Conservation (phyloP, 176 grass and related monocot genomes). For the Triticum turgidum region DNA sequence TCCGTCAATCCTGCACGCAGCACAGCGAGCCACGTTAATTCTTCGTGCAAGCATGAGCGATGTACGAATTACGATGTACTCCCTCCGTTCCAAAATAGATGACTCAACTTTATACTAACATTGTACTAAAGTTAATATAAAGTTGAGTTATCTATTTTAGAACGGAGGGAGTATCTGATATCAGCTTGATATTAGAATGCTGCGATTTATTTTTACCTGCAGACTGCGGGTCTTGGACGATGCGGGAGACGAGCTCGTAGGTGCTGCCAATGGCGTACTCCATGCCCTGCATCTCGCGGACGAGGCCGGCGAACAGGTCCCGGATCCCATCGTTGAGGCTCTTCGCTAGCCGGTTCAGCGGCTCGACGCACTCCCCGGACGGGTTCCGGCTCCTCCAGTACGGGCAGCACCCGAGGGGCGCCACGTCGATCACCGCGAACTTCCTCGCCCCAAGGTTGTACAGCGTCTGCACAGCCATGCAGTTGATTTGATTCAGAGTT, state of each 20-base stretch:
- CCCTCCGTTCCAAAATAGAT: too few relatives aligned
- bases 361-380: slow-evolving; percentile 43
- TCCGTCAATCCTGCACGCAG: slow-evolving; percentile 46
- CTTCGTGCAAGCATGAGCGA: neutral
- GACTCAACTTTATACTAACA: too few relatives aligned
- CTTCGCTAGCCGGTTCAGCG: slow-evolving; percentile 52
- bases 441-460: slow-evolving; percentile 69
- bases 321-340: slow-evolving; percentile 48
- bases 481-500: slow-evolving; percentile 6
- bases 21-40: neutral
- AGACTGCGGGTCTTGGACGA: slow-evolving; percentile 28
- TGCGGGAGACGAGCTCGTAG: slow-evolving; percentile 49
- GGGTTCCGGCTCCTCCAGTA: slow-evolving; percentile 30
- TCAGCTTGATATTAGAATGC: too few relatives aligned
- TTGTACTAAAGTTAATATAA: too few relatives aligned
- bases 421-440: slow-evolving; percentile 53
- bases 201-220: slow-evolving; percentile 20
- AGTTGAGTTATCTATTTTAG: too few relatives aligned
- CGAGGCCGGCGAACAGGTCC: slow-evolving; percentile 42
- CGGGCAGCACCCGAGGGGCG: slow-evolving; percentile 54
- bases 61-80: neutral
- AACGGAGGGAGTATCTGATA: too few relatives aligned
- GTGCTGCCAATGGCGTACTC: slow-evolving; percentile 66
- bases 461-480: slow-evolving; percentile 35
- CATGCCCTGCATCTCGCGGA: slow-evolving; percentile 43